Evolutionary conservation across 2,329 filamentous ascomycete genomes (phyloP), one percentile per base, ranked within the genome.

Genomic region (Pyrenophora teres): DNA sequence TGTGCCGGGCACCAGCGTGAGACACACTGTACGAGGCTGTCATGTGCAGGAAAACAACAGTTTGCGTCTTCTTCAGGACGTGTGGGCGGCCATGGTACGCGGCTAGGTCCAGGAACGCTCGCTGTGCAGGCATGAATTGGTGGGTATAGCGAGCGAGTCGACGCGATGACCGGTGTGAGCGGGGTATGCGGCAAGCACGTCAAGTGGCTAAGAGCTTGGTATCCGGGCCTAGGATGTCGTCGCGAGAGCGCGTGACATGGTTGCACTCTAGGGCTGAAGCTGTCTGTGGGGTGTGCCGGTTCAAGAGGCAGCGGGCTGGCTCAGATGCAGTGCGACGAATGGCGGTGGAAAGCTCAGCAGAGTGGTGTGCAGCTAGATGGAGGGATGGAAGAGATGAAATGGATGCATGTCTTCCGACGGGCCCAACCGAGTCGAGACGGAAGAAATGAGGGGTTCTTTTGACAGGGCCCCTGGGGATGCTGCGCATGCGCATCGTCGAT

Each of bases 291-390:
- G 63, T 49, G 44, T 57, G 60, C 56, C 49, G 32, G 52, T 52
- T 56, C 57, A 62, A 56, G 59, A 50, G 50, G 45, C 56, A 56
- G 62, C 56, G 56, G 55, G 46, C 56, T 44, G 63, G 50, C 63
- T 56, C 58, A 64, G 63, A 52, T 62, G 48, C 51, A 57, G 44
- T 33, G 44, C 43, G 50, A 39, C 59, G 39, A 62, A 65, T 63
- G 67, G 68, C 67, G 68, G 64, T 59, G 65, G 63, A 65, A 65
- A 68, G 65, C 67, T 63, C 68, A 68, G 60, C 54, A 69, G 65
- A 56, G 70, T 70, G 65, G 71, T 68, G 68, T 71, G 68, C 69
- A 71, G 67, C 54, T 65, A 58, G 62, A 58, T 64, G 46, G 59
- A 58, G 64, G 58, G 45, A 56, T 67, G 60, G 50, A 61, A 64